phyloP scores from a whole-genome alignment of 805 yeast genomes.

The Starmerella kuoi region DNA sequence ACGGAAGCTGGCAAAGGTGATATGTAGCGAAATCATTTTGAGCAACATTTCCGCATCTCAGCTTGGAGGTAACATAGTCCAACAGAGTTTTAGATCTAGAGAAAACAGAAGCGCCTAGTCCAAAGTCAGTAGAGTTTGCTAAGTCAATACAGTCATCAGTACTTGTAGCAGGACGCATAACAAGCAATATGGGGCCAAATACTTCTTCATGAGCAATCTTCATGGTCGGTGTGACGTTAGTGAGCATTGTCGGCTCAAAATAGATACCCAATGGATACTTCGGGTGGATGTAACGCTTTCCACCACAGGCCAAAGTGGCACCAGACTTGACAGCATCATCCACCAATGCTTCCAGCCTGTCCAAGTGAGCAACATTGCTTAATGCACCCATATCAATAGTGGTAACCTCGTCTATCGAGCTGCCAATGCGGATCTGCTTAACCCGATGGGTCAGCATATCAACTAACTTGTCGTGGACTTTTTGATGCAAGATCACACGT shows the following conservation, averaged over 20 bases:
- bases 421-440: slow-evolving; percentile 58
- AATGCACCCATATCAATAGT: slow-evolving; percentile 95
- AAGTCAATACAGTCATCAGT: slow-evolving; percentile 58
- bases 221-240: slow-evolving; percentile 69
- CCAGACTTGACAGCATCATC: slow-evolving; percentile 65
- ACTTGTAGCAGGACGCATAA: slow-evolving; percentile 52
- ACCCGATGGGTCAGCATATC: slow-evolving; percentile 47
- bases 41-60: slow-evolving; percentile 85
- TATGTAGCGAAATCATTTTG: slow-evolving; percentile 96
- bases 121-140: slow-evolving; percentile 78
- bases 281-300: slow-evolving; percentile 69
- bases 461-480: slow-evolving; percentile 52
- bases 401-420: slow-evolving; percentile 81
- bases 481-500: slow-evolving; percentile 61
- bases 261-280: slow-evolving; percentile 92
- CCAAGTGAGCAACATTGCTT: slow-evolving; percentile 68
- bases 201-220: slow-evolving; percentile 78
- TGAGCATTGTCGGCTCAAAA: slow-evolving; percentile 78
- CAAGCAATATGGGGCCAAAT: slow-evolving; percentile 80
- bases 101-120: slow-evolving; percentile 85
- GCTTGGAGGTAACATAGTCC: slow-evolving; percentile 46
- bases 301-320: slow-evolving; percentile 74
- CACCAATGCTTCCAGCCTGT: slow-evolving; percentile 50
- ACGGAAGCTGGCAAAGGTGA: slow-evolving; percentile 90
- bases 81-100: slow-evolving; percentile 50